These are phyloP conservation scores for Hapsidospora chrysogenum DNA, from an alignment of 495 filamentous ascomycete species.

Conservation along the genomic window DNA sequence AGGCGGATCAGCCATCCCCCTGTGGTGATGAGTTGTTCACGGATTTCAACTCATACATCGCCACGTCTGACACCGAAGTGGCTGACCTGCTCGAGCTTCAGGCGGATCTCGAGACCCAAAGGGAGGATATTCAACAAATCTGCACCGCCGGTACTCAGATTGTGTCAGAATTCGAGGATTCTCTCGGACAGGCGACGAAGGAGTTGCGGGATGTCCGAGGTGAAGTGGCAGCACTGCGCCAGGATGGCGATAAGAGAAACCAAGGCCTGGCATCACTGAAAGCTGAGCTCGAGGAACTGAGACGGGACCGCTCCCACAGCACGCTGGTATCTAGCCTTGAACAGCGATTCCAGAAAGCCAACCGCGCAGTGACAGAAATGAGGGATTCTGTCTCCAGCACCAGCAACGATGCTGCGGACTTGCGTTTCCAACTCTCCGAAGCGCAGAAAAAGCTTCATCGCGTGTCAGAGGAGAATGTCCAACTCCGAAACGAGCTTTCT, in stretches of 20 bases:
- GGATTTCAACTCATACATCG: no score
- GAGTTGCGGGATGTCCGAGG: slow-evolving; percentile 11
- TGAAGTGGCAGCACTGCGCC: slow-evolving; percentile 4
- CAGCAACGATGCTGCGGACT: neutral
- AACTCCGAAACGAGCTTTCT: neutral
- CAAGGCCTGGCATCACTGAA: slow-evolving; percentile 9
- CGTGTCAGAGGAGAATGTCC: neutral
- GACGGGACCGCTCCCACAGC: slow-evolving; percentile 3
- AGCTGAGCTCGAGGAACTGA: slow-evolving; percentile 7
- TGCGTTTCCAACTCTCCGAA: neutral
- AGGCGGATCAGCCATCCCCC: neutral
- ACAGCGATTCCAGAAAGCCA: slow-evolving; percentile 3
- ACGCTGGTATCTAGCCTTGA: slow-evolving; percentile 6
- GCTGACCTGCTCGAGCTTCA: slow-evolving; percentile 7
- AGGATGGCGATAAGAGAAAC: slow-evolving; percentile 5
- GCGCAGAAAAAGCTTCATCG: neutral
- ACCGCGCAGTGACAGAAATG: neutral
- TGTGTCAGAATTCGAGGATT: slow-evolving; percentile 14
- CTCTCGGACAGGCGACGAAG: slow-evolving; percentile 10
- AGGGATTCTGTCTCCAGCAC: neutral
- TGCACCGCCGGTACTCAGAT: slow-evolving; percentile 15
- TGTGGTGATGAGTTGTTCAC: no score
- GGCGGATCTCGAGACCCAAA: slow-evolving; percentile 12
- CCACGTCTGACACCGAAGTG: no score
- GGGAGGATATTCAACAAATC: slow-evolving; percentile 15